Percentiles rank a stretch among this genome's conserved stretches.
Evolutionary conservation across 1,284 basidiomycete genomes (phyloP).

Genomic region (Tylopilus orsonianus): DNA sequence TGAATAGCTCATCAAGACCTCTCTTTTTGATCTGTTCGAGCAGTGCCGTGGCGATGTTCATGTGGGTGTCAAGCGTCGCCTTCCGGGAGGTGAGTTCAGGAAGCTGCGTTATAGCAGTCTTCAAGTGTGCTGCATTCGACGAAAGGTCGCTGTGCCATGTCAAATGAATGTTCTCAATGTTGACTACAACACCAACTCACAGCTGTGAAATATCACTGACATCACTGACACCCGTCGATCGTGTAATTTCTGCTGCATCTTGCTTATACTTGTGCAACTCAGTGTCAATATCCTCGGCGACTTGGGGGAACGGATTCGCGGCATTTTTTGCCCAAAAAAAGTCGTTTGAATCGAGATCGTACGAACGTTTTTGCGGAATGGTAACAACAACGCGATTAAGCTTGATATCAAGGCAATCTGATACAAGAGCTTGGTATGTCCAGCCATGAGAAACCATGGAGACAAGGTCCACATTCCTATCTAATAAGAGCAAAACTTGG

Average conservation of each 20-base stretch:
- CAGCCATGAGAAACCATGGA: slow-evolving; percentile 97
- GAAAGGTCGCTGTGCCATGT: slow-evolving; percentile 68
- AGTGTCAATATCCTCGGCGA: slow-evolving; percentile 95
- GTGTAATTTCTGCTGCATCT: slow-evolving; percentile 96
- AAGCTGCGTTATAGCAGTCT: slow-evolving; percentile 97
- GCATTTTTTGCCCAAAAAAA: slow-evolving; percentile 99
- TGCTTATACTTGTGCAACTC: slow-evolving; percentile 95
- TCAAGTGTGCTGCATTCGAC: slow-evolving; percentile 92
- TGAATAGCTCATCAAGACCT: slow-evolving; percentile 95
- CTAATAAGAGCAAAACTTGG: slow-evolving; percentile 87
- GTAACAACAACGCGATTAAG: slow-evolving; percentile 90
- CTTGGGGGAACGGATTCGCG: slow-evolving; percentile 95
- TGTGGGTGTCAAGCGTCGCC: slow-evolving; percentile 95
- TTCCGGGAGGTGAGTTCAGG: slow-evolving; percentile 97
- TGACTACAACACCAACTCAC: slow-evolving; percentile 45
- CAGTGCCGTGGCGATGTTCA: slow-evolving; percentile 98
- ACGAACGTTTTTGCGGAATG: slow-evolving; percentile 78
- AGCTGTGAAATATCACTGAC: slow-evolving; percentile 94
- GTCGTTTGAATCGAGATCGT: slow-evolving; percentile 97
- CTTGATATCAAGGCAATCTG: slow-evolving; percentile 97
- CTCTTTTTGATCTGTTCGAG: slow-evolving; percentile 96
- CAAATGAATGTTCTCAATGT: slow-evolving; percentile 6
- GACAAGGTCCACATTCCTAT: slow-evolving; percentile 94
- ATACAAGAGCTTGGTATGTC: slow-evolving; percentile 99
- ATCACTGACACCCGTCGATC: slow-evolving; percentile 94